phyloP scores from a whole-genome alignment of 441 rosid species.

The Aquilaria agallochum region DNA sequence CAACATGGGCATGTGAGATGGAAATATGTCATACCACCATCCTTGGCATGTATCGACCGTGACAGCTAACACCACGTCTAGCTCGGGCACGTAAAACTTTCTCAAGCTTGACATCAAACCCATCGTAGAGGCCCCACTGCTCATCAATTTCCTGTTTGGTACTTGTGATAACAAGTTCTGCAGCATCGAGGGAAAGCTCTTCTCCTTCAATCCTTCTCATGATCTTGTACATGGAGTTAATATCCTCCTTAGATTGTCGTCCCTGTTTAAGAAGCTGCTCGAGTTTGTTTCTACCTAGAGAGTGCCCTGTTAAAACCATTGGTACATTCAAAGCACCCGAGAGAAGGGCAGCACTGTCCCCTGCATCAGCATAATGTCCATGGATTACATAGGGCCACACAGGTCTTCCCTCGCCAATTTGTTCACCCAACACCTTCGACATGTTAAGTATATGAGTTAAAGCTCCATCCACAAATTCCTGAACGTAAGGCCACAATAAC shows the following conservation, averaged over 20 bases:
- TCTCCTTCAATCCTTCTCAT: slow-evolving; percentile 95
- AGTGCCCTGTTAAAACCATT: slow-evolving; percentile 97
- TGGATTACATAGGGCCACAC: slow-evolving; percentile 98
- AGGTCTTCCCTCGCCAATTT: slow-evolving; percentile 78
- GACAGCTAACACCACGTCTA: slow-evolving; percentile 92
- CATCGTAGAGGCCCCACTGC: slow-evolving; percentile 99
- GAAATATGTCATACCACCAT: slow-evolving; percentile 63
- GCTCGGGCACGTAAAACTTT: slow-evolving; percentile 91
- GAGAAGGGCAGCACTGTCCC: slow-evolving; percentile 87
- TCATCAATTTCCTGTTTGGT: slow-evolving; percentile 95
- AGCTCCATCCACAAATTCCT: slow-evolving; percentile 97
- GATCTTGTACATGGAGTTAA: slow-evolving; percentile 88
- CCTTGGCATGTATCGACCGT: slow-evolving; percentile 95
- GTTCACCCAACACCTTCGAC: slow-evolving; percentile 90
- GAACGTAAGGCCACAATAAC: slow-evolving; percentile 88
- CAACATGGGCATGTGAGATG: too few relatives aligned
- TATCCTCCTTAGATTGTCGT: slow-evolving; percentile 85
- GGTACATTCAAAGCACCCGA: slow-evolving; percentile 97
- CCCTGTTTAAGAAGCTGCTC: slow-evolving; percentile 97
- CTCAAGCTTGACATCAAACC: slow-evolving; percentile 96
- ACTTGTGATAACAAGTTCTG: slow-evolving; percentile 95
- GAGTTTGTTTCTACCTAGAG: slow-evolving; percentile 95
- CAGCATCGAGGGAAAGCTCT: slow-evolving; percentile 94
- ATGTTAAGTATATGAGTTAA: slow-evolving; percentile 85
- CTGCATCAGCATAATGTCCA: slow-evolving; percentile 97